Evolutionary conservation across 768 basidiomycete species (phyloP).

Genomic region (Boletus eberwhitei): DNA sequence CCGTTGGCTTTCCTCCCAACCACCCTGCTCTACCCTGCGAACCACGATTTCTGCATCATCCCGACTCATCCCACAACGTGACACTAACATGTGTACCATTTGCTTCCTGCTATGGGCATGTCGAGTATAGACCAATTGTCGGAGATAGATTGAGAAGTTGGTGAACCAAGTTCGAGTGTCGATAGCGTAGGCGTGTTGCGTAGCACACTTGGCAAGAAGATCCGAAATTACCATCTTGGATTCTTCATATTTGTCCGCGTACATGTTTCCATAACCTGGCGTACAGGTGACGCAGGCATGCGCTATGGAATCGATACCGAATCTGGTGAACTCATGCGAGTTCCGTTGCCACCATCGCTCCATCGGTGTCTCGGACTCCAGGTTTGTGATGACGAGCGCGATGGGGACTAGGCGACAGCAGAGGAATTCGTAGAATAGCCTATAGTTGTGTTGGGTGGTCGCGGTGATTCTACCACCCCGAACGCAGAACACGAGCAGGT

Average conservation of each 20-base stretch:
- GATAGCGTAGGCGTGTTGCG: constrained; percentile 15
- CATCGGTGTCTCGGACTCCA: constrained; percentile 35
- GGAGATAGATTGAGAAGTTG: constrained; percentile 23
- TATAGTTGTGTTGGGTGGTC: constrained; percentile 35
- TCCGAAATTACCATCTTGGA: constrained; percentile 29
- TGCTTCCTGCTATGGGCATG: constrained; percentile 21
- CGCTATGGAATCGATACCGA: constrained; percentile 21
- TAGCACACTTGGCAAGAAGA: constrained; percentile 24
- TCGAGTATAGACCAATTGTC: constrained; percentile 20
- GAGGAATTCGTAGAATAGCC: constrained; percentile 37
- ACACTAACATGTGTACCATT: constrained; percentile 24
- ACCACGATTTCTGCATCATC: constrained; percentile 20
- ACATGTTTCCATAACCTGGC: constrained; percentile 29
- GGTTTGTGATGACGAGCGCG: constrained; percentile 38
- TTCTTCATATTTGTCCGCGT: constrained; percentile 35
- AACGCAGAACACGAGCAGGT: constrained; percentile 39
- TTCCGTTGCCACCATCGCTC: constrained; percentile 35
- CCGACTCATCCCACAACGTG: constrained; percentile 25
- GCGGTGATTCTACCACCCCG: constrained; percentile 37
- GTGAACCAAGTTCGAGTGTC: constrained; percentile 27
- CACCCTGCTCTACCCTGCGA: constrained; percentile 16
- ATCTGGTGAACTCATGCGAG: constrained; percentile 20
- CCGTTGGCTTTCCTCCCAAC: neutral
- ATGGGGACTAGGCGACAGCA: constrained; percentile 38
- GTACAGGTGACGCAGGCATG: constrained; percentile 34